Conservation (phyloP, 768 basidiomycete genomes). For the Mycena leptocephala region DNA sequence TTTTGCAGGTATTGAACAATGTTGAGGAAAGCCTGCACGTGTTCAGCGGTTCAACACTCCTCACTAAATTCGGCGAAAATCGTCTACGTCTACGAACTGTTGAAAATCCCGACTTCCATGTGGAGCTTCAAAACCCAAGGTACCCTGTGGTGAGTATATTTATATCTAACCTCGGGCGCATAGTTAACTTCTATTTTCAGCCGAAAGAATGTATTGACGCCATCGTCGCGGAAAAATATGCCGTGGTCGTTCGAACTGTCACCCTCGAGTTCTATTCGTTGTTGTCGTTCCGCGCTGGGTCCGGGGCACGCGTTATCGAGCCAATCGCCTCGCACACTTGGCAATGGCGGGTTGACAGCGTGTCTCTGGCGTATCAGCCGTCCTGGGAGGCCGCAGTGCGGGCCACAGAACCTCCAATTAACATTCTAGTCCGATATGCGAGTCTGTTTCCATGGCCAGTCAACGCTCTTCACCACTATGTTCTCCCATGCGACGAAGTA, state of each 20-base stretch:
- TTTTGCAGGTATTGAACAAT: slow-evolving; percentile 47
- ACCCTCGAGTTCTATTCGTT: slow-evolving; percentile 62
- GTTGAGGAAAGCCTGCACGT: slow-evolving; percentile 51
- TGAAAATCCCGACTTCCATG: slow-evolving; percentile 44
- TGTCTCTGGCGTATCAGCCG: slow-evolving; percentile 57
- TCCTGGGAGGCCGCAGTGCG: slow-evolving; percentile 35
- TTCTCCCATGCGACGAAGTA: slow-evolving; percentile 61
- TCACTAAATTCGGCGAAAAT: slow-evolving; percentile 52
- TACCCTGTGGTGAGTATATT: slow-evolving; percentile 47
- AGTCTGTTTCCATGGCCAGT: slow-evolving; percentile 79
- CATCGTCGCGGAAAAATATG: slow-evolving; percentile 59
- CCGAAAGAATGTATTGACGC: slow-evolving; percentile 58
- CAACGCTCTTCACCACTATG: slow-evolving; percentile 78
- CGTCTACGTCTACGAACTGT: slow-evolving; percentile 57
- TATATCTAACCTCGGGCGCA: too few relatives aligned
- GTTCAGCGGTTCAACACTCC: slow-evolving; percentile 55
- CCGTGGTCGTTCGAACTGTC: slow-evolving; percentile 61
- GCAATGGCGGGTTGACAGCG: slow-evolving; percentile 73
- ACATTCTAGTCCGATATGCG: slow-evolving; percentile 73
- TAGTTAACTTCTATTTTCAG: slow-evolving; percentile 39
- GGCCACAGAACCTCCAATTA: slow-evolving; percentile 53
- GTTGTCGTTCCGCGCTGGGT: slow-evolving; percentile 42
- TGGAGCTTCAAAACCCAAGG: slow-evolving; percentile 56
- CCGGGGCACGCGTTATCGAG: slow-evolving; percentile 47
- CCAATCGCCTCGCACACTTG: slow-evolving; percentile 66